Evolutionary conservation across 306 rosid genomes (phyloP).

Genomic region (Begonia masoniana): DNA sequence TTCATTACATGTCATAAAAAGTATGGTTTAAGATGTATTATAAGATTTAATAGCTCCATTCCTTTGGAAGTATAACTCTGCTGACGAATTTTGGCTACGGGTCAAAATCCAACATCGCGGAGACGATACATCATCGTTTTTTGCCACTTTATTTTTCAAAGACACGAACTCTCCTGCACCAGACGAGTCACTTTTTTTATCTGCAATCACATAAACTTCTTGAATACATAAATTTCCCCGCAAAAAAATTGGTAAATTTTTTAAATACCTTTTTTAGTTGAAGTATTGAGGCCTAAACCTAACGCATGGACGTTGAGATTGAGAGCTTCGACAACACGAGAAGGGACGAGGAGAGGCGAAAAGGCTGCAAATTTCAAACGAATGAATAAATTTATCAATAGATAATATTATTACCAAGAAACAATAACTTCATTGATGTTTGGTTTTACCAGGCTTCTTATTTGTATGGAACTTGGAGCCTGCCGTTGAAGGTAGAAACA

Average conservation of each 20-base stretch:
- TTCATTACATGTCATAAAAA: no score
- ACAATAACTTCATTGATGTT: not conserved
- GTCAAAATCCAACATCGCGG: constrained; percentile 29
- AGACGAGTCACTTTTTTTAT: constrained; percentile 4
- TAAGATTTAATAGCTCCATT: constrained; percentile 50
- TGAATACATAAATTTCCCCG: not conserved
- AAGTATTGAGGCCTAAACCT: constrained; percentile 11
- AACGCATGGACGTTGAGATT: constrained; percentile 54
- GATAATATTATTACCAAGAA: no score
- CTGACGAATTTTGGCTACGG: constrained; percentile 24
- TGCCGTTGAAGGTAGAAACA: constrained; percentile 59
- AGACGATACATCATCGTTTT: constrained; percentile 13
- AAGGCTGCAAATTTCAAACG: constrained; percentile 22
- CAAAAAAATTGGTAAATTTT: not conserved
- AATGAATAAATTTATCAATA: not conserved
- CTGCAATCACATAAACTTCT: constrained; percentile 1
- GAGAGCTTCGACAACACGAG: constrained; percentile 63
- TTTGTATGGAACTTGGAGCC: constrained; percentile 28
- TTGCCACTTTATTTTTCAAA: constrained; percentile 13
- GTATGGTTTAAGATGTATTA: no score
- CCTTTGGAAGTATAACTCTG: constrained; percentile 58
- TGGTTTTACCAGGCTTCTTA: constrained; percentile 46
- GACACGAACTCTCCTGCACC: constrained; percentile 9
- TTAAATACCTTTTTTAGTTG: no score
- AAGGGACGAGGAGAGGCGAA: constrained; percentile 61